Base-by-base conservation (phyloP, 1,139 yeast species). In the Geotrichum aggregatum region DNA sequence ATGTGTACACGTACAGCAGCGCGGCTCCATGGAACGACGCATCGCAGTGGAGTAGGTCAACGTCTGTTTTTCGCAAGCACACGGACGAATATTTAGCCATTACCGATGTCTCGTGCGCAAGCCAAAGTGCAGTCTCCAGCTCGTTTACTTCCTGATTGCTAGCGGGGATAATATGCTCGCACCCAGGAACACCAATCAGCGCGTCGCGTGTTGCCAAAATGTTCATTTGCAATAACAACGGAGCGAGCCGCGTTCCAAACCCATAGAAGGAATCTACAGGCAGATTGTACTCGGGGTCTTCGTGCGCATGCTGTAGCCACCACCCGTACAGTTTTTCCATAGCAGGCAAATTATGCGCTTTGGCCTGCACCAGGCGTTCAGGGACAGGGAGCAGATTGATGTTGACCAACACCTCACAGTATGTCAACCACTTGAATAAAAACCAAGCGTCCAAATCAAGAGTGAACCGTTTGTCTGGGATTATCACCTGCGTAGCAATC, bases 191-290 rank as follows among this genome's bases (percentile, higher is more conserved):
- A 21, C 21, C 30, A 6, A 39, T 28, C 11, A 47, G 13, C 14
- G 45, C 44, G 28, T 45, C 40, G 10, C 51, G 35, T 26, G 42
- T 44, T 13, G 31, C 49, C 18, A 48, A 38, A 40, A 53, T 41
- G 44, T 52, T 50, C 19, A 50, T 28, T 36, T 53, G 52, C 11
- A 55, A 45, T 19, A 55, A 19, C 30, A 53, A 16, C 10, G 55
- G 52, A 7, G 55, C 50, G 26, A 55, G 44, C 13, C 44, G 31
- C 2, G 54, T 47, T 11, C 50, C 48, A 43, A 52, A 52, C 14
- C 57, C 57, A 33, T 52, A 55, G 34, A 55, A 50, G 19, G 56
- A 54, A 38, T 55, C 57, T 13, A 55, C 55, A 5, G 52, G 52
- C 18, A 47, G 18, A 21, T 47, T 11, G 28, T 47, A 53, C 19